These are phyloP conservation scores for Gracilaria vermiculophylla DNA, from an alignment of 23 red algal species.

Conservation along the genomic window DNA sequence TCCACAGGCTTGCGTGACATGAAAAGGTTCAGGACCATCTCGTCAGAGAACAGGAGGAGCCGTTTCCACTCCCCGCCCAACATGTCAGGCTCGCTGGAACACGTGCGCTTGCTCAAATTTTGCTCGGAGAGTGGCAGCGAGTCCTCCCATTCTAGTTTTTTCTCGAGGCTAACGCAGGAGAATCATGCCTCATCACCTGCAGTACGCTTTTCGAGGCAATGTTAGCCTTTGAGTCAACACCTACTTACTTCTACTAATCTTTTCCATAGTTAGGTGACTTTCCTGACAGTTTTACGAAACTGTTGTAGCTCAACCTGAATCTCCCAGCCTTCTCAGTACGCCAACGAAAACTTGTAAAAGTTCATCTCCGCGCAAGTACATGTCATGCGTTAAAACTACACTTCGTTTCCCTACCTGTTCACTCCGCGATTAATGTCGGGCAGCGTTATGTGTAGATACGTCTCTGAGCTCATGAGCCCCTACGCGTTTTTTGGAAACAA, in stretches of 20 bases:
- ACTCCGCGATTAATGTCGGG: too few species aligned
- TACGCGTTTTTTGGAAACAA: too few species aligned
- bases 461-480: too few species aligned
- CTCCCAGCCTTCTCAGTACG: neutral
- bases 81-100: neutral
- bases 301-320: slow-evolving; percentile 2
- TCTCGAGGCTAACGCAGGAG: slow-evolving; percentile 16
- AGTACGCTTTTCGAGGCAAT: neutral
- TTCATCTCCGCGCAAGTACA: neutral
- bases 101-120: neutral
- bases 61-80: neutral
- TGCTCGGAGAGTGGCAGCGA: slow-evolving; percentile 7
- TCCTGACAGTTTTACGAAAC: neutral
- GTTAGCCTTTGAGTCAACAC: neutral
- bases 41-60: neutral
- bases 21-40: slow-evolving; percentile 27
- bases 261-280: neutral
- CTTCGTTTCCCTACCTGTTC: too few species aligned
- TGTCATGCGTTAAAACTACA: neutral
- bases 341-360: neutral
- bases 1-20: slow-evolving; percentile 28
- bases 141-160: slow-evolving; percentile 32
- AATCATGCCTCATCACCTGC: neutral
- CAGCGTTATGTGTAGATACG: too few species aligned
- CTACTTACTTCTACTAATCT: slow-evolving; percentile 30